Base-by-base conservation (phyloP, 768 basidiomycete species). In the Mrakia gelida region DNA sequence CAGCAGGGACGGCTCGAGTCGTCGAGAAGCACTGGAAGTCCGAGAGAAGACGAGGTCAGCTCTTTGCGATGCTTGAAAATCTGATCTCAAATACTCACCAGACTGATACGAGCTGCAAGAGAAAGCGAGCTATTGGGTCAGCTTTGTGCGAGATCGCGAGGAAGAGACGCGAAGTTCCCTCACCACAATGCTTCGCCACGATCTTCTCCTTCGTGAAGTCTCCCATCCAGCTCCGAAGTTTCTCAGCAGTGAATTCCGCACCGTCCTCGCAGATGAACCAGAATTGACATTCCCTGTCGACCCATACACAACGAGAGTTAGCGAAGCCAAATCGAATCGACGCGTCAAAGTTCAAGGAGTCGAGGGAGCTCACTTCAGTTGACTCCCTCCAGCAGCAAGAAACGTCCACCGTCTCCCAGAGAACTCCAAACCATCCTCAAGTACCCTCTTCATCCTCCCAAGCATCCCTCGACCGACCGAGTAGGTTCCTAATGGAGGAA, bases 211-310 rank as follows among this genome's bases (percentile, higher is more conserved):
- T 62, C 23, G 54, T 32, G 43, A 77, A 72, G 45, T 72, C 71
- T 26, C 76, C 76, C 76, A 77, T 77, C 76, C 59, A 62, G 49
- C 52, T 38, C 6, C 43, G 56, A 0, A 77, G 18, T 2, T 23
- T 28, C 26, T 71, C 67, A 30, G 62, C 76, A 6, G 70, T 77
- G 49, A 77, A 77, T 16, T 52, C 76, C 28, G 28, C n/a, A 5
- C 16, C 21, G 34, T 71, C 41, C 41, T 77, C 76, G 32, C 59
- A 71, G 32, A 77, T 41, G 59, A 77, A 77, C 76, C 76, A 77
- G 11, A 23, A 62, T 61, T 71, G 71, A 21, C 71, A 54, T 56
- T 77, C 70, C 30, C 76, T 77, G 65, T 26, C 8, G 52, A 28
- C 34, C 59, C 26, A 26, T 0, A 75, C 38, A 21, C 30, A 61